Percentiles rank a stretch among this genome's conserved stretches.
phyloP scores from a whole-genome alignment of 176 grass and related monocot species.

The Ensete glaucum region DNA sequence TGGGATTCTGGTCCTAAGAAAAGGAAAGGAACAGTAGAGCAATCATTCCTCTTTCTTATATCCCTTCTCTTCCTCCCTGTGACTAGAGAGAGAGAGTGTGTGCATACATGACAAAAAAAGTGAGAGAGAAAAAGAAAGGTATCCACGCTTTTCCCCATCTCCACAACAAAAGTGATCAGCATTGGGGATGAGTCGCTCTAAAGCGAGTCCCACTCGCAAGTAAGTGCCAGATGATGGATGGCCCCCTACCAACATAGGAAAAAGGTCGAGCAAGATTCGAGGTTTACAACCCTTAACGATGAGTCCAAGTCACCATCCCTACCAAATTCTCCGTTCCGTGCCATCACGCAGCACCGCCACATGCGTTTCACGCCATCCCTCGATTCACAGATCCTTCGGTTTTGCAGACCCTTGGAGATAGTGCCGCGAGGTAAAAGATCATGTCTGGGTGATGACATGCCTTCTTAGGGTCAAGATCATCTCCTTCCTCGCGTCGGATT shows the following conservation, averaged over 20 bases:
- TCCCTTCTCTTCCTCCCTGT: background rate
- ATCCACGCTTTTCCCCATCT: background rate
- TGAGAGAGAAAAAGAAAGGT: background rate
- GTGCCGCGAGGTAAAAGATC: background rate
- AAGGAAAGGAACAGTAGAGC: background rate
- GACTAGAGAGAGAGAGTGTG: background rate
- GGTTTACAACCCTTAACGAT: background rate
- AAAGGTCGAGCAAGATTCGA: background rate
- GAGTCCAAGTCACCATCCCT: background rate
- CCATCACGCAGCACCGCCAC: too few species aligned
- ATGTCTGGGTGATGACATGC: too few species aligned
- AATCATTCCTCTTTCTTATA: background rate
- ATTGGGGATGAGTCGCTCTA: background rate
- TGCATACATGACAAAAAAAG: background rate
- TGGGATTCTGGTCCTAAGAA: too few species aligned
- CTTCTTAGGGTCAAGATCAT: background rate
- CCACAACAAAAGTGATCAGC: background rate
- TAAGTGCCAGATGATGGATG: slow-evolving; percentile 1
- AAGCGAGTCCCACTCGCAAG: background rate
- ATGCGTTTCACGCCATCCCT: background rate
- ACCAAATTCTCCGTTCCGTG: background rate
- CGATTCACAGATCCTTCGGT: background rate
- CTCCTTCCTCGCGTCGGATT: too few species aligned
- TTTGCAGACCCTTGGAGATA: background rate
- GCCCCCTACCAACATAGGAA: background rate